These are phyloP conservation scores for Hsuehochloa calcarea DNA, from an alignment of 176 grass and related monocot species.

Conservation along the genomic window DNA sequence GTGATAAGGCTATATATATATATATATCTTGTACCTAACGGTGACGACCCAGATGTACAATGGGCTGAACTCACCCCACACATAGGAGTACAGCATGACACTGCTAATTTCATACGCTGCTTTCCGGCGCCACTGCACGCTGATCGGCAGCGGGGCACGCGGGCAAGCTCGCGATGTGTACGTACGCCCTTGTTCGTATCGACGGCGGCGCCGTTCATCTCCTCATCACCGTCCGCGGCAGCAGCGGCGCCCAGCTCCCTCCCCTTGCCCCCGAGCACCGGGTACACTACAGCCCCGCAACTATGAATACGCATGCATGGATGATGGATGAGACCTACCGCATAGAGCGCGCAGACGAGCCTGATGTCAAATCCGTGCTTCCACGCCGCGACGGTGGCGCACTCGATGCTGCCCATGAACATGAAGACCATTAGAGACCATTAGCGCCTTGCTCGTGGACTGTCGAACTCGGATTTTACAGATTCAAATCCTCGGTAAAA, in stretches of 20 bases:
- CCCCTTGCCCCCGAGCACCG: slow-evolving; percentile 57
- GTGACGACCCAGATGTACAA: background rate
- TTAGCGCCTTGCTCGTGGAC: too few relatives aligned
- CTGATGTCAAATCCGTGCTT: too few relatives aligned
- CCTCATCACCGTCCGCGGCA: background rate
- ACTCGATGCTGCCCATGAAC: too few relatives aligned
- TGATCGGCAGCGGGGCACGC: background rate
- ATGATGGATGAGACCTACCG: too few relatives aligned
- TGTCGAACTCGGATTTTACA: too few relatives aligned
- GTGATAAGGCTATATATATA: background rate
- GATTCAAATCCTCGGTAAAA: too few relatives aligned
- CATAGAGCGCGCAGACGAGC: too few relatives aligned
- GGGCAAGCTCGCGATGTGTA: background rate
- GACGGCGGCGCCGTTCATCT: background rate
- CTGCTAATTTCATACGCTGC: background rate
- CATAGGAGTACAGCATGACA: background rate
- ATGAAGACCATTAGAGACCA: too few relatives aligned
- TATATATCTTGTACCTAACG: background rate
- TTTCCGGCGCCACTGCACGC: background rate
- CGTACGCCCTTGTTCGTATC: background rate
- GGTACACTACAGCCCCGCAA: slow-evolving; percentile 31
- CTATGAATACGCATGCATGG: background rate
- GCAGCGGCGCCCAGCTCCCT: slow-evolving; percentile 30
- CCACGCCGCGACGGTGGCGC: too few relatives aligned
- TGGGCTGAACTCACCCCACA: background rate